These are phyloP conservation scores for Pseudocercospora cruenta DNA, from an alignment of 2,329 filamentous ascomycete genomes.

Conservation along the genomic window DNA sequence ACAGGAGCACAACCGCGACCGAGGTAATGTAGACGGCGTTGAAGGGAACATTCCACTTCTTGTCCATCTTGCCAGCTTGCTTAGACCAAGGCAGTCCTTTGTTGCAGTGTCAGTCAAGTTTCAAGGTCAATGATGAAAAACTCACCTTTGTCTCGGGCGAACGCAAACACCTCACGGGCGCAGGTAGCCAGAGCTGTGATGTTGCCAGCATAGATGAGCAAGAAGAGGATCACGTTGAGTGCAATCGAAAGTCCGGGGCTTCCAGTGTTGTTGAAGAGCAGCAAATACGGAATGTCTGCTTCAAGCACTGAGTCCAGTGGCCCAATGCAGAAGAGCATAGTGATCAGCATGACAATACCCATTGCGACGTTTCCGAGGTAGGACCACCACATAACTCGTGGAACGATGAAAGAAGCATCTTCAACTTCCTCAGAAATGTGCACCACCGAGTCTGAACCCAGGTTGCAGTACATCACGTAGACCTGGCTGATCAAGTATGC, in stretches of 20 bases:
- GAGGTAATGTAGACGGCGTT: conserved; percentile 41
- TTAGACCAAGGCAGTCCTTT: conserved; percentile 40
- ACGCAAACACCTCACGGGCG: conserved; percentile 49
- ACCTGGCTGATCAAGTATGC: conserved; percentile 38
- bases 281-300: conserved; percentile 29
- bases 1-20: conserved; percentile 36
- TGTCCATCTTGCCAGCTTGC: conserved; percentile 36
- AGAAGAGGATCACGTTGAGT: conserved; percentile 34
- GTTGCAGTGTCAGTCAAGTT: conserved; percentile 23
- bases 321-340: conserved; percentile 38
- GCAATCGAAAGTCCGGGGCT: conserved; percentile 28
- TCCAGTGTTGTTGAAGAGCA: conserved; percentile 36
- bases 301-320: conserved; percentile 32
- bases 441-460: conserved; percentile 36
- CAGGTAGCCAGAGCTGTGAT: conserved; percentile 46
- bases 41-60: conserved; percentile 39
- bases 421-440: conserved; percentile 42
- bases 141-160: conserved; percentile 44
- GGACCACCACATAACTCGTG: conserved; percentile 36
- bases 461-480: conserved; percentile 32
- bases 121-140: conserved; percentile 25
- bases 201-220: conserved; percentile 33
- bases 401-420: conserved; percentile 37
- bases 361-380: conserved; percentile 30
- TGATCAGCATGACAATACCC: conserved; percentile 32